These are phyloP conservation scores for Alloteropsis semialata DNA, from an alignment of 176 grass and related monocot genomes.

Conservation along the genomic window DNA sequence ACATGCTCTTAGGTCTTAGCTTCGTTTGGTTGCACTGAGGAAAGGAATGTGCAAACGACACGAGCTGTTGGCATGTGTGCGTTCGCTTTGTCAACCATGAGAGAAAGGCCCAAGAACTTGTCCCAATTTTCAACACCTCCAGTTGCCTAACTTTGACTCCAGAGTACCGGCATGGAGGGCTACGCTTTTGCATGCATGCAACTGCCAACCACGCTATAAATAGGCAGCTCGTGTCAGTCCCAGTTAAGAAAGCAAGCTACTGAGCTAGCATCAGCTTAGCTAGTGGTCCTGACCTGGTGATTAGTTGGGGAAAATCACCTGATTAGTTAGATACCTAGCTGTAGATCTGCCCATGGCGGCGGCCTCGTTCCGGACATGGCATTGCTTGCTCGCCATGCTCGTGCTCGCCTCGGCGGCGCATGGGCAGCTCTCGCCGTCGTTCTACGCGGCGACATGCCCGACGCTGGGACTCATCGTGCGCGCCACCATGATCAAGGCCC, in stretches of 20 bases:
- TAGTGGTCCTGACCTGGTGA: not conserved
- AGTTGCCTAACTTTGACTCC: conserved; percentile 32
- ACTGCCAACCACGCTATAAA: conserved; percentile 1
- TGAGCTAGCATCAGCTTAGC: not conserved
- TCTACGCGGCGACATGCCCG: conserved; percentile 58
- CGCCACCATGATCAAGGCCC: conserved; percentile 30
- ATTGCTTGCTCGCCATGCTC: conserved; percentile 30
- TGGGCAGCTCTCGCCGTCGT: conserved; percentile 54
- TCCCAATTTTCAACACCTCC: not conserved
- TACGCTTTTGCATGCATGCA: conserved; percentile 42
- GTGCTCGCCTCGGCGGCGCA: conserved; percentile 32
- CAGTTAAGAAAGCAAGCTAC: not conserved
- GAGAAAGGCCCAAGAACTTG: not conserved
- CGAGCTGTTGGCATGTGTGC: not conserved
- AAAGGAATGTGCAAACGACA: not conserved
- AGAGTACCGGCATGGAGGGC: not conserved
- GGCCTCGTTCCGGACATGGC: conserved; percentile 28
- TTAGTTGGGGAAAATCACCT: not conserved
- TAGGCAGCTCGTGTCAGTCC: not conserved
- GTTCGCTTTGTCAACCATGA: not conserved
- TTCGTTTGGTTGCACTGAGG: not conserved
- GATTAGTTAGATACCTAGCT: not conserved
- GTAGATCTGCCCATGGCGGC: not conserved
- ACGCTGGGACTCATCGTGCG: conserved; percentile 40
- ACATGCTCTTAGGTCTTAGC: too few species aligned